Percentiles rank a stretch among this genome's conserved stretches.
phyloP scores from a whole-genome alignment of 2,329 filamentous ascomycete genomes.

The Cyanodermella asteris region DNA sequence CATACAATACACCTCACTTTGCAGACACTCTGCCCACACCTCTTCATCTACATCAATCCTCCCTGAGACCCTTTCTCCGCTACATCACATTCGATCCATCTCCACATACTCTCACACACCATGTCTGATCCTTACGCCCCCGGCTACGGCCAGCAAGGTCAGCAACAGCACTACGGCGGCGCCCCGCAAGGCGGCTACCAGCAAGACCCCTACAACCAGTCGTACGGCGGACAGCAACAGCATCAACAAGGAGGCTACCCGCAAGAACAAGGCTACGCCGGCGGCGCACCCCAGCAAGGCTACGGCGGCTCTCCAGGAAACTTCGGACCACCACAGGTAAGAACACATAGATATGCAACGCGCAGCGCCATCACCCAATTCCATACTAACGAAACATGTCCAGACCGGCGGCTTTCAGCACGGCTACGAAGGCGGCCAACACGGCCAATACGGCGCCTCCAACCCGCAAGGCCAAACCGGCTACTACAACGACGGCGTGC shows the following conservation, averaged over 20 bases:
- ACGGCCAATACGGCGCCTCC: slow-evolving; percentile 13
- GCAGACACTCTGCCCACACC: too few relatives aligned
- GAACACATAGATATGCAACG: slow-evolving; percentile 16
- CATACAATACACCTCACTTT: too few relatives aligned
- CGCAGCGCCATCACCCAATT: slow-evolving; percentile 15
- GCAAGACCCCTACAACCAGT: slow-evolving; percentile 11
- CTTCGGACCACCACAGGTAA: slow-evolving; percentile 23
- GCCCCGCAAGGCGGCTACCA: slow-evolving; percentile 13
- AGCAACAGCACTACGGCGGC: slow-evolving; percentile 15
- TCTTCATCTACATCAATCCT: too few relatives aligned
- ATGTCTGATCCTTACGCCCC: slow-evolving; percentile 35
- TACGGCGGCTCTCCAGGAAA: slow-evolving; percentile 12
- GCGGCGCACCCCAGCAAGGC: slow-evolving; percentile 13
- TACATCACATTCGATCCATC: too few relatives aligned
- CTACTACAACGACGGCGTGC: slow-evolving; percentile 10
- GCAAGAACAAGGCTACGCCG: slow-evolving; percentile 12
- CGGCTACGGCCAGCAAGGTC: too few relatives aligned
- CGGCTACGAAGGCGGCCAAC: slow-evolving; percentile 16
- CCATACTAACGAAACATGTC: too few relatives aligned
- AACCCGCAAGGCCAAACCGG: slow-evolving; percentile 15
- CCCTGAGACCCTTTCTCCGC: too few relatives aligned
- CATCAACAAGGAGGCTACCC: too few relatives aligned
- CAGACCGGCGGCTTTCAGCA: slow-evolving; percentile 31
- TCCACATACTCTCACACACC: too few relatives aligned
- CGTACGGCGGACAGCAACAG: too few relatives aligned